Evolutionary conservation across 306 rosid species (phyloP).

Genomic region (Trifolium repens): DNA sequence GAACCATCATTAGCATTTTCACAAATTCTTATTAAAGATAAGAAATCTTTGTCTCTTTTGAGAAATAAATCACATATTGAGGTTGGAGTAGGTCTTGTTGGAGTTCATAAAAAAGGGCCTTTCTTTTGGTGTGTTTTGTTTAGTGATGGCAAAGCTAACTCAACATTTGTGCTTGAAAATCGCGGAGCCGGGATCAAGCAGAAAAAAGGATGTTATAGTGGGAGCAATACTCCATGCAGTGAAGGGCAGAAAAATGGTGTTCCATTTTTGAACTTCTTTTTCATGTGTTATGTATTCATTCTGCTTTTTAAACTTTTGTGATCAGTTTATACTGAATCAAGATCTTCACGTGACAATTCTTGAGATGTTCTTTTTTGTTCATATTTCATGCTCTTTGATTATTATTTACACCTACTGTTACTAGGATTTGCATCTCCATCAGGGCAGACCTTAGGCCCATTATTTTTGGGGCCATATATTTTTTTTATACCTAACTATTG

Average conservation of each 20-base stretch:
- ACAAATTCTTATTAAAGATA: slow-evolving; percentile 56
- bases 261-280: slow-evolving; percentile 31
- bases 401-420: too few relatives aligned
- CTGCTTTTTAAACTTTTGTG: slow-evolving; percentile 42
- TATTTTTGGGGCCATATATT: too few relatives aligned
- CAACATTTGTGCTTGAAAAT: slow-evolving; percentile 84
- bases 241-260: too few relatives aligned
- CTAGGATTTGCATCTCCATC: too few relatives aligned
- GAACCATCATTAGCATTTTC: slow-evolving; percentile 73
- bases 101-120: slow-evolving; percentile 71
- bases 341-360: too few relatives aligned
- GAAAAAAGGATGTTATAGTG: slow-evolving; percentile 85
- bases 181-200: slow-evolving; percentile 79
- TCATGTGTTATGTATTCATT: slow-evolving; percentile 40
- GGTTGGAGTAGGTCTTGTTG: slow-evolving; percentile 81
- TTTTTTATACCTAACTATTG: too few relatives aligned
- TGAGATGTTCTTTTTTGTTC: too few relatives aligned
- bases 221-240: slow-evolving; percentile 63
- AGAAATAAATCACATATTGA: slow-evolving; percentile 78
- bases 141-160: slow-evolving; percentile 68
- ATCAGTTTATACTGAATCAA: too few relatives aligned
- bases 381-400: too few relatives aligned
- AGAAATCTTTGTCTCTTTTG: slow-evolving; percentile 56
- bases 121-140: slow-evolving; percentile 87
- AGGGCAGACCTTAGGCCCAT: too few relatives aligned